These are phyloP conservation scores for Aspergillus puulaauensis DNA, from an alignment of 2,329 filamentous ascomycete species.

Conservation along the genomic window DNA sequence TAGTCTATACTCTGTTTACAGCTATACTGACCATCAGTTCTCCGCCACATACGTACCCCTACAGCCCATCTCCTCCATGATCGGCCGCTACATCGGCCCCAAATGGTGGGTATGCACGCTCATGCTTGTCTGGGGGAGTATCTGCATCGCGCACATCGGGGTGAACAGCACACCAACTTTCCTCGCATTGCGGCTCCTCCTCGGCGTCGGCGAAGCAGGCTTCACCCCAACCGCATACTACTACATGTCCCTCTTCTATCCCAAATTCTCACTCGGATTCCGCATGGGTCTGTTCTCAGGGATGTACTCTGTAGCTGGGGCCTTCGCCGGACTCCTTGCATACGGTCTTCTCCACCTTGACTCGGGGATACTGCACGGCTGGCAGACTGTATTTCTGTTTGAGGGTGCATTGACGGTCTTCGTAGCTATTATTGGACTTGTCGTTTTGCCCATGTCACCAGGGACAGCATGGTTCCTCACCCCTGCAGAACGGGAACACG, in stretches of 20 bases:
- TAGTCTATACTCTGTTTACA: rapidly evolving
- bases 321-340: conserved; percentile 46
- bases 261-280: conserved; percentile 51
- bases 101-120: conserved; percentile 15
- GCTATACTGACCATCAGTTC: not conserved
- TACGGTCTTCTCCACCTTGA: conserved; percentile 21
- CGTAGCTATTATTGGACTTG: conserved; percentile 5
- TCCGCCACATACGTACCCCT: conserved; percentile 20
- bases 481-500: conserved; percentile 3
- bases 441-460: conserved; percentile 2
- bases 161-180: not conserved
- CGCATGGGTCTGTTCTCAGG: conserved; percentile 53
- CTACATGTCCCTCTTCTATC: conserved; percentile 54
- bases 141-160: conserved; percentile 13
- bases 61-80: conserved; percentile 14
- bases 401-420: conserved; percentile 17
- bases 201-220: conserved; percentile 35
- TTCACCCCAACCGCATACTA: conserved; percentile 53
- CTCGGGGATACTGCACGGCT: conserved; percentile 7
- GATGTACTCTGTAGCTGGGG: conserved; percentile 50
- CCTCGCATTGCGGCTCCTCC: conserved; percentile 19
- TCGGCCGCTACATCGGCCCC: conserved; percentile 14
- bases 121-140: conserved; percentile 14
- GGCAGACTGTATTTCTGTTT: conserved; percentile 25
- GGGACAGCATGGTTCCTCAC: conserved; percentile 11